phyloP scores from a whole-genome alignment of 768 basidiomycete species.

The Cyclocybe cylindracea region DNA sequence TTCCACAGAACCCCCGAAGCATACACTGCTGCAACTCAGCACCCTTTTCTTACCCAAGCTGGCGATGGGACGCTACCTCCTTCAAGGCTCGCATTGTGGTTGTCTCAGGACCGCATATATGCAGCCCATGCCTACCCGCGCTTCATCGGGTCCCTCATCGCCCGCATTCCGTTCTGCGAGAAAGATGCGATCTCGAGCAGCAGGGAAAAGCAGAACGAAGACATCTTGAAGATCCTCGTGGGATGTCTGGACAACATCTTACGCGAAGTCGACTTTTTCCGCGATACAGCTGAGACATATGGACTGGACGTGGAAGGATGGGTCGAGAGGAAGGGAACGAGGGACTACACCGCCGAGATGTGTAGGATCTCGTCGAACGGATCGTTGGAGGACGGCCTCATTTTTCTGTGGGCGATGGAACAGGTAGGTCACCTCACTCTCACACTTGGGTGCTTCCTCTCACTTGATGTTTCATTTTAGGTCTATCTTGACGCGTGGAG shows the following conservation, averaged over 20 bases:
- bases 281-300: slow-evolving; percentile 44
- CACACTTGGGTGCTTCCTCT: background rate
- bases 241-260: slow-evolving; percentile 59
- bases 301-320: slow-evolving; percentile 48
- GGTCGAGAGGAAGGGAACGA: slow-evolving; percentile 59
- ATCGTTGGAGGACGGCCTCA: slow-evolving; percentile 59
- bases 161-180: slow-evolving; percentile 53
- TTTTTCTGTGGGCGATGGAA: slow-evolving; percentile 84
- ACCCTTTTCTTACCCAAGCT: slow-evolving; percentile 61
- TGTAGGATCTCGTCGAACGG: slow-evolving; percentile 46
- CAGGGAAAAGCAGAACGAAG: slow-evolving; percentile 36
- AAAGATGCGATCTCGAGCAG: slow-evolving; percentile 28
- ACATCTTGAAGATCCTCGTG: slow-evolving; percentile 48
- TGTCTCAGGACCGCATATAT: slow-evolving; percentile 75
- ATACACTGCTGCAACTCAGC: slow-evolving; percentile 51
- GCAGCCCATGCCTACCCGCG: slow-evolving; percentile 74
- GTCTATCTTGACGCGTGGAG: slow-evolving; percentile 74
- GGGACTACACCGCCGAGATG: slow-evolving; percentile 76
- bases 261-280: slow-evolving; percentile 61
- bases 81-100: slow-evolving; percentile 56
- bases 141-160: slow-evolving; percentile 67
- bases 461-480: slow-evolving; percentile 29
- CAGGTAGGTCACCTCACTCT: slow-evolving; percentile 39
- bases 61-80: slow-evolving; percentile 51
- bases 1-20: slow-evolving; percentile 29